These are phyloP conservation scores for Nakazawaea peltata DNA, from an alignment of 805 yeast species.

Conservation along the genomic window DNA sequence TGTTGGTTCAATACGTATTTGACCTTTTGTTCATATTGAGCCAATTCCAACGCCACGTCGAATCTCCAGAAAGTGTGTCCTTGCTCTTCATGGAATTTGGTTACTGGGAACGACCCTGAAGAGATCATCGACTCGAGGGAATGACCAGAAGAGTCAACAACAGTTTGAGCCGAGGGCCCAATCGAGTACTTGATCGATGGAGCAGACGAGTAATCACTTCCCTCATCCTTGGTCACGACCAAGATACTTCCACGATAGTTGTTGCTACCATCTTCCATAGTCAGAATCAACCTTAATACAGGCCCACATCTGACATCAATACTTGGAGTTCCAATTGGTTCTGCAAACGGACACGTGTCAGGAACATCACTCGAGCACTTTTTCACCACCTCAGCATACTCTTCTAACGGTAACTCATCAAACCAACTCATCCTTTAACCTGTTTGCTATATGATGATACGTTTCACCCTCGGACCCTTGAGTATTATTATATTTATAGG, in stretches of 20 bases:
- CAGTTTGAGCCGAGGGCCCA: slow-evolving; percentile 23
- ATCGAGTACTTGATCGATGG: slow-evolving; percentile 25
- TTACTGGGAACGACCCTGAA: slow-evolving; percentile 40
- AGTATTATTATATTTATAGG: too few species aligned
- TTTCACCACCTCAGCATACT: slow-evolving; percentile 15
- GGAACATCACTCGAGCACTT: slow-evolving; percentile 8
- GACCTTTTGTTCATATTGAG: slow-evolving; percentile 48
- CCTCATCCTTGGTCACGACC: slow-evolving; percentile 46
- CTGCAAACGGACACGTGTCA: slow-evolving; percentile 7
- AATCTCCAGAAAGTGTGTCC: slow-evolving; percentile 55
- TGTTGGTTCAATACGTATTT: slow-evolving; percentile 50
- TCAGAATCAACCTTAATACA: slow-evolving; percentile 56
- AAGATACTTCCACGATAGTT: slow-evolving; percentile 64
- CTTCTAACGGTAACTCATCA: slow-evolving; percentile 19
- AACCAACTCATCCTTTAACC: too few species aligned
- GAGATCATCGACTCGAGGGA: slow-evolving; percentile 9
- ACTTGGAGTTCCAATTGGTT: slow-evolving; percentile 19
- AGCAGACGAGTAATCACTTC: slow-evolving; percentile 14
- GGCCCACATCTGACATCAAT: slow-evolving; percentile 71
- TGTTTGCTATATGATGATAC: too few species aligned
- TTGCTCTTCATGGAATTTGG: slow-evolving; percentile 30
- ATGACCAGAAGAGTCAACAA: slow-evolving; percentile 10
- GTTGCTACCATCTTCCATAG: slow-evolving; percentile 37
- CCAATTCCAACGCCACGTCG: slow-evolving; percentile 40
- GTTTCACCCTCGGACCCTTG: too few species aligned